phyloP scores from a whole-genome alignment of 2,329 filamentous ascomycete genomes.

The Fusarium coicis region DNA sequence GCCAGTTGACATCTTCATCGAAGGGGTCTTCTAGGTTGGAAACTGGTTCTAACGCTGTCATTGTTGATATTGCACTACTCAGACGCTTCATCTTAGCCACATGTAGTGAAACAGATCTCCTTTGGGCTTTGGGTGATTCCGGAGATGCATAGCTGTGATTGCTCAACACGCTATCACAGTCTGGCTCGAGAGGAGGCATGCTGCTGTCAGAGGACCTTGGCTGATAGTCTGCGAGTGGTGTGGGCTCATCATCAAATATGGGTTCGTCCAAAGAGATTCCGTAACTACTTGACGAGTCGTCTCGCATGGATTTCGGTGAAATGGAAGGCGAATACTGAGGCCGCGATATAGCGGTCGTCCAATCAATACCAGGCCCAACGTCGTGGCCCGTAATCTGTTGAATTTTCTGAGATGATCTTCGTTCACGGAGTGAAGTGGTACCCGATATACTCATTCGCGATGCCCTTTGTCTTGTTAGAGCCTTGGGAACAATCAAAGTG shows the following conservation, averaged over 20 bases:
- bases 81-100: conserved; percentile 29
- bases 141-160: conserved; percentile 37
- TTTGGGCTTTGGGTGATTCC: conserved; percentile 26
- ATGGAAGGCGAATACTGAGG: conserved; percentile 30
- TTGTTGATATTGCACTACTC: conserved; percentile 13
- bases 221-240: conserved; percentile 22
- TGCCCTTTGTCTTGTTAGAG: conserved; percentile 28
- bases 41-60: conserved; percentile 11
- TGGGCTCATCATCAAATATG: conserved; percentile 38
- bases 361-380: conserved; percentile 44
- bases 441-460: conserved; percentile 35
- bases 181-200: conserved; percentile 42
- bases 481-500: conserved; percentile 12
- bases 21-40: conserved; percentile 21
- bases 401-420: conserved; percentile 52
- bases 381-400: conserved; percentile 56
- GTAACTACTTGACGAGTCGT: conserved; percentile 41
- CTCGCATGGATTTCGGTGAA: conserved; percentile 30
- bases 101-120: conserved; percentile 24
- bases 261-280: conserved; percentile 36
- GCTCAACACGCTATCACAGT: conserved; percentile 40
- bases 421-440: conserved; percentile 31
- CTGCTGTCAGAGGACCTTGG: conserved; percentile 31
- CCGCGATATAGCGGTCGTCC: conserved; percentile 13
- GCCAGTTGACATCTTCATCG: conserved; percentile 28